Conservation (phyloP, 169 alveolate genomes). For the Plasmodium sp. region DNA sequence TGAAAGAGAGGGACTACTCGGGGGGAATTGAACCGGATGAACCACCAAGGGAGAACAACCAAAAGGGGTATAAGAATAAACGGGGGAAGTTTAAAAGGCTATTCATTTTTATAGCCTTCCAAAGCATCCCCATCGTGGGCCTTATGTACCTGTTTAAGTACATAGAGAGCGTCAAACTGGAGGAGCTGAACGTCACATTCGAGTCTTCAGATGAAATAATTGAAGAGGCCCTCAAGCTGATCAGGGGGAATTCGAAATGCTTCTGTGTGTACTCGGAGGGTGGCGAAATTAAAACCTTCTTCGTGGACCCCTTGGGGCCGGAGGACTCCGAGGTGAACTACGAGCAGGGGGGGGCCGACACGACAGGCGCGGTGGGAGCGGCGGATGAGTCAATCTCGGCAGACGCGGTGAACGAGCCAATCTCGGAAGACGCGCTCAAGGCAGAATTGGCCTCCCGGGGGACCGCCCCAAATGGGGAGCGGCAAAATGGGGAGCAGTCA, state of each 20-base stretch:
- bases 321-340: constrained; percentile 46
- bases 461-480: background rate
- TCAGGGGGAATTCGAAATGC: constrained; percentile 31
- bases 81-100: constrained; percentile 56
- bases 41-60: background rate
- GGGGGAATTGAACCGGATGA: background rate
- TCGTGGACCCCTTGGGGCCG: constrained; percentile 41
- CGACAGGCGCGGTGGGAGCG: no score
- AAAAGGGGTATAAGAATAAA: background rate
- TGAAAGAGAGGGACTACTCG: background rate
- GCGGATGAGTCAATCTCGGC: background rate
- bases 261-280: constrained; percentile 24
- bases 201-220: constrained; percentile 50
- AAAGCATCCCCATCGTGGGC: constrained; percentile 51
- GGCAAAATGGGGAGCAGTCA: background rate
- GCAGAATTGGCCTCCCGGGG: background rate
- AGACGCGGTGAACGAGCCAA: background rate
- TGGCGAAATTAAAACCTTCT: constrained; percentile 36
- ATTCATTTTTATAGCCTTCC: constrained; percentile 45
- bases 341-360: background rate
- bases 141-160: constrained; percentile 62
- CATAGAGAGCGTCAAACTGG: constrained; percentile 30
- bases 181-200: constrained; percentile 26
- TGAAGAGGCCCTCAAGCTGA: constrained; percentile 19
- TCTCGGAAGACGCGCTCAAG: background rate